Conservation (phyloP, 2,329 filamentous ascomycete species). For the Lachnellula suecica region DNA sequence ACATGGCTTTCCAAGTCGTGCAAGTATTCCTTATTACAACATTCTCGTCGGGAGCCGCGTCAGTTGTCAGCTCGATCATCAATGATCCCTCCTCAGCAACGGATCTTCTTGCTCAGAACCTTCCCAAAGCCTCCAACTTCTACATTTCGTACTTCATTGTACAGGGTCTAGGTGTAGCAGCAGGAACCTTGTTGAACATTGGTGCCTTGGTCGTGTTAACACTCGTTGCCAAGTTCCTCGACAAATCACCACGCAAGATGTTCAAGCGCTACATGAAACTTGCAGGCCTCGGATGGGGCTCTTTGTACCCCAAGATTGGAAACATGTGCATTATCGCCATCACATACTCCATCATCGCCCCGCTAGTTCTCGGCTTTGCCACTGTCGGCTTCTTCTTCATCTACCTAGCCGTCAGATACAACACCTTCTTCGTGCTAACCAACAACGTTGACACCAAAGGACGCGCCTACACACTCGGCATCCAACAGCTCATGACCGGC, state of each 20-base stretch:
- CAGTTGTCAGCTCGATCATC: constrained; percentile 63
- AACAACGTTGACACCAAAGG: constrained; percentile 83
- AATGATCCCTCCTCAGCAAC: constrained; percentile 61
- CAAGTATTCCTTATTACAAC: constrained; percentile 92
- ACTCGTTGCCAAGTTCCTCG: constrained; percentile 70
- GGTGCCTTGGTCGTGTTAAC: constrained; percentile 70
- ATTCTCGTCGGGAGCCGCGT: constrained; percentile 75
- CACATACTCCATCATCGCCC: constrained; percentile 82
- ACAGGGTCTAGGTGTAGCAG: constrained; percentile 79
- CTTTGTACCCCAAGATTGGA: constrained; percentile 76
- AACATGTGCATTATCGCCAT: constrained; percentile 80
- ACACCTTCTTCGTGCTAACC: constrained; percentile 82
- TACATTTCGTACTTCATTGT: constrained; percentile 94
- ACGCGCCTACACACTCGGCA: constrained; percentile 77
- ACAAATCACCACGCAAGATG: constrained; percentile 76
- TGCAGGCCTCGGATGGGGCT: constrained; percentile 77
- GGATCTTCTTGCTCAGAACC: constrained; percentile 65
- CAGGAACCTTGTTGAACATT: constrained; percentile 71
- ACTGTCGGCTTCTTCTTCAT: constrained; percentile 75
- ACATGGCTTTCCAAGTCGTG: constrained; percentile 86
- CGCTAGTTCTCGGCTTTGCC: constrained; percentile 80
- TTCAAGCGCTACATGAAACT: constrained; percentile 77
- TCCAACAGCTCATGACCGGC: constrained; percentile 82
- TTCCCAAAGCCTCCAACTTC: constrained; percentile 87
- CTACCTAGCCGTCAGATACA: constrained; percentile 87